phyloP scores from a whole-genome alignment of 371 early-diverging fungal species.

The Syncephalastrum racemosum region DNA sequence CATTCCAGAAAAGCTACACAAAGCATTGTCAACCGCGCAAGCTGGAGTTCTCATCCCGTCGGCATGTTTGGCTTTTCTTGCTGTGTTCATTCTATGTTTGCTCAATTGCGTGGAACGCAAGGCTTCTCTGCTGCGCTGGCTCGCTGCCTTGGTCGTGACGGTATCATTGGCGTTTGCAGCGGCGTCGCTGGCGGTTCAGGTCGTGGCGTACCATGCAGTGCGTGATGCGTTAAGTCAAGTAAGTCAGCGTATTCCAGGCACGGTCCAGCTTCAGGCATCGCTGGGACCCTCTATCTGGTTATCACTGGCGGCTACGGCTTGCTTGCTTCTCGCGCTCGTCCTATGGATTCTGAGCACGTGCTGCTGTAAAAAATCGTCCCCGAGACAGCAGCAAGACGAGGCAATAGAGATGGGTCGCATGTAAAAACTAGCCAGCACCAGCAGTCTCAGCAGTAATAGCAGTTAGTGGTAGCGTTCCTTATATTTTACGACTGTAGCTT shows the following conservation, averaged over 20 bases:
- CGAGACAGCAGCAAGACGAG: conserved; percentile 1
- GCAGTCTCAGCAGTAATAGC: not conserved
- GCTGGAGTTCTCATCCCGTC: conserved; percentile 18
- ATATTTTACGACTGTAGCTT: too few relatives aligned
- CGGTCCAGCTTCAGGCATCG: not conserved
- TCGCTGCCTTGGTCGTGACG: not conserved
- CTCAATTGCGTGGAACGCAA: conserved; percentile 1
- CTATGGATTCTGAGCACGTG: not conserved
- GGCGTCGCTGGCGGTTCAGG: conserved; percentile 12
- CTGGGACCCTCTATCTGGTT: conserved; percentile 17
- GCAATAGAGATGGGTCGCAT: conserved; percentile 9
- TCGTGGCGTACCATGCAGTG: conserved; percentile 11
- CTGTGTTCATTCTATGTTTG: not conserved
- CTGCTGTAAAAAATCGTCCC: not conserved
- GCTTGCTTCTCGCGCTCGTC: conserved; percentile 1
- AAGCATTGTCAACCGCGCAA: conserved; percentile 12
- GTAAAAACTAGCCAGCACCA: not conserved
- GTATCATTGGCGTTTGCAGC: conserved; percentile 8
- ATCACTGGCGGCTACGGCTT: conserved; percentile 9
- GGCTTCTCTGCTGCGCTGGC: not conserved
- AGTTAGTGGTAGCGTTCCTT: too few relatives aligned
- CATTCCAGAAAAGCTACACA: conserved; percentile 14
- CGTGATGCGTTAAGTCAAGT: conserved; percentile 5
- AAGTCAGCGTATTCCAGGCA: conserved; percentile 11
- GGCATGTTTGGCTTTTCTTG: conserved; percentile 9